These are phyloP conservation scores for Clonostachys rosea DNA, from an alignment of 2,329 filamentous ascomycete species.

Conservation along the genomic window DNA sequence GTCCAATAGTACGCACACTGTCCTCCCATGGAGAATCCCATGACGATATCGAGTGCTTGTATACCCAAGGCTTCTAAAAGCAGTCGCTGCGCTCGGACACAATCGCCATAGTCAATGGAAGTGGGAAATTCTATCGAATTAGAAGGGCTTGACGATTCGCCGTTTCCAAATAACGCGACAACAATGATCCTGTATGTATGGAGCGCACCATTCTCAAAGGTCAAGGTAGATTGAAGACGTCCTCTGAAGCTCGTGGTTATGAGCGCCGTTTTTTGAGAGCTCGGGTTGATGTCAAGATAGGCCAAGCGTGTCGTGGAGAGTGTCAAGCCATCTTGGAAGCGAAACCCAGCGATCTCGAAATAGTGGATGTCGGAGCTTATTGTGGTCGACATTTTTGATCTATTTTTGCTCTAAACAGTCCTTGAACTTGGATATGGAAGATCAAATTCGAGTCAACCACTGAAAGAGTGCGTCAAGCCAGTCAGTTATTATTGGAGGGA, in stretches of 20 bases:
- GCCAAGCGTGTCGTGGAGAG: constrained; percentile 20
- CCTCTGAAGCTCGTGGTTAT: constrained; percentile 53
- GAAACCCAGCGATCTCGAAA: constrained; percentile 26
- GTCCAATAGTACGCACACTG: constrained; percentile 42
- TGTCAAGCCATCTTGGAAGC: constrained; percentile 19
- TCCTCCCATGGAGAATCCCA: constrained; percentile 46
- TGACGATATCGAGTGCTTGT: constrained; percentile 26
- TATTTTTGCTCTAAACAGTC: background rate
- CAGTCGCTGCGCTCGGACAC: constrained; percentile 32
- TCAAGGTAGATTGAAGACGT: constrained; percentile 40
- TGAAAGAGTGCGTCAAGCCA: too few relatives aligned
- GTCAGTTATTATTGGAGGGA: too few relatives aligned
- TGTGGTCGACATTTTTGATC: background rate
- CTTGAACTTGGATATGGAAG: too few relatives aligned
- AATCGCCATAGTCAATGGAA: constrained; percentile 32
- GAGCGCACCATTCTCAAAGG: constrained; percentile 34
- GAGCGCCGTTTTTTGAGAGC: constrained; percentile 31
- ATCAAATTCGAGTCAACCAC: too few relatives aligned
- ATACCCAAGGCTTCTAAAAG: constrained; percentile 26
- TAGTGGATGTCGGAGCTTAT: constrained; percentile 9
- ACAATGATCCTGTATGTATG: constrained; percentile 37
- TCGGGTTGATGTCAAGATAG: constrained; percentile 15
- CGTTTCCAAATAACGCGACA: constrained; percentile 40
- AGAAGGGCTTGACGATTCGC: constrained; percentile 40
- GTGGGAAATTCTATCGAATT: constrained; percentile 31